Base-by-base conservation (phyloP, 208 protist genomes). In the Borovskyia barvae region DNA sequence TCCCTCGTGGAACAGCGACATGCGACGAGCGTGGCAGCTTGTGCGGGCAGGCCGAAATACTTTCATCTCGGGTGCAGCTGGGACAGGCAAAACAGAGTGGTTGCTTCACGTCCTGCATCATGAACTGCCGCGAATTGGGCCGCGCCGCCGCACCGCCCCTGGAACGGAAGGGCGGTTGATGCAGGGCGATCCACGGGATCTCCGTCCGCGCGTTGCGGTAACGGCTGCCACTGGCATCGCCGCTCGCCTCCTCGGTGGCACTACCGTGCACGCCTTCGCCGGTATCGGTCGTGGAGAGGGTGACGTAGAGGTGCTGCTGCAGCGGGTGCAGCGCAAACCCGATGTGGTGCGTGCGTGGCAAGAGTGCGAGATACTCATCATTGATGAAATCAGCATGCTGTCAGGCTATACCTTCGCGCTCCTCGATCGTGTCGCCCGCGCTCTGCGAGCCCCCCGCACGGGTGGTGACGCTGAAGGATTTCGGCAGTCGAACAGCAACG, bases 301-400 rank as follows among this genome's bases (percentile, higher is more conserved):
- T 19, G 55, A 46, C 19, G 14, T 37, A 1, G 63, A 68, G 7
- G 47, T 24, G 36, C 42, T 92, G 19, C 61, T 79, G 19, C 22
- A 70, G 14, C 46, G 37, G 6, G 69, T 89, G 26, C 35, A 62
- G 30, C 26, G 59, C 15, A 65, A 60, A 5, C 43, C 20, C 29
- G 77, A 77, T 20, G 50, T 69, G 5, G 70, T 76, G 37, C 66
- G 41, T 11, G 57, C 55, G 30, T 94, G 87, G 84, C 65, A 69
- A n/a, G 37, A 11, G 7, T 89, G 82, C 57, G 48, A 63, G 5
- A 69, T 91, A 32, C 71, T 95, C 26, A 66, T 97, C 26, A 66
- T 97, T 20, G 87, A 97, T 55, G 89, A 96, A 54, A 76, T 95
- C 37, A 90, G 80, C 48, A 88, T 95, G 87, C 49, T 97, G 28